These are phyloP conservation scores for Verticillium albo-atrum DNA, from an alignment of 2,329 filamentous ascomycete genomes.

Conservation along the genomic window DNA sequence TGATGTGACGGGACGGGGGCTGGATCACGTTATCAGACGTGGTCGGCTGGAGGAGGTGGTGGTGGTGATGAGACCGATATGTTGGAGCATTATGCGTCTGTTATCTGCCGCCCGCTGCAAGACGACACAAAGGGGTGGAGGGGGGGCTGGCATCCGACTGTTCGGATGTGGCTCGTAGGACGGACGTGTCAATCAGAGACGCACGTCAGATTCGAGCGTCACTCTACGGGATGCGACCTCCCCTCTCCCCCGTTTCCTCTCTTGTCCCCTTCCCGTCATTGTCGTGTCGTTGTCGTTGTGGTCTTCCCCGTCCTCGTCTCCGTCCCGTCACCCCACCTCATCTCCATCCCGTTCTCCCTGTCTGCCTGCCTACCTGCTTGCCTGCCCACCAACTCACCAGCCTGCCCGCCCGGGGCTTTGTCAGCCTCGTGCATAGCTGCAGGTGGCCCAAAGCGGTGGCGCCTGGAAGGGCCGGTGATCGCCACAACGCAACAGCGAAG, in stretches of 20 bases:
- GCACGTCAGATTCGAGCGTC: neutral
- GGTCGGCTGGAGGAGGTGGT: neutral
- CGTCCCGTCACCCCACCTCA: neutral
- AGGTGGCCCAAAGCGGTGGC: neutral
- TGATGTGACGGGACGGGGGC: neutral
- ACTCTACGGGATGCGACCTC: neutral
- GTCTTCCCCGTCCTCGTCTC: neutral
- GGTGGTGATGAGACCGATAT: neutral
- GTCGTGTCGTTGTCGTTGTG: no score
- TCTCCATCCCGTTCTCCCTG: neutral
- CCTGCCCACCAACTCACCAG: neutral
- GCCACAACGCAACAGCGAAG: neutral
- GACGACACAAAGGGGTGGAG: neutral
- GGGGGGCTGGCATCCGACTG: neutral
- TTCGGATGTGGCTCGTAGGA: neutral
- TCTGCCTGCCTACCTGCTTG: neutral
- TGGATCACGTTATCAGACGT: neutral
- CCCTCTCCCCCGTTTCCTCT: neutral
- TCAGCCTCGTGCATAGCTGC: neutral
- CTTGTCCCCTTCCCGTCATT: neutral
- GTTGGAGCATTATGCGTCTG: neutral
- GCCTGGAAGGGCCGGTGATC: neutral
- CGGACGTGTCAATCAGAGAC: neutral
- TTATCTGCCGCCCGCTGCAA: neutral
- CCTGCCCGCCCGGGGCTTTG: neutral